Conservation (phyloP, 1,139 yeast genomes). For the Pichia sp. region DNA sequence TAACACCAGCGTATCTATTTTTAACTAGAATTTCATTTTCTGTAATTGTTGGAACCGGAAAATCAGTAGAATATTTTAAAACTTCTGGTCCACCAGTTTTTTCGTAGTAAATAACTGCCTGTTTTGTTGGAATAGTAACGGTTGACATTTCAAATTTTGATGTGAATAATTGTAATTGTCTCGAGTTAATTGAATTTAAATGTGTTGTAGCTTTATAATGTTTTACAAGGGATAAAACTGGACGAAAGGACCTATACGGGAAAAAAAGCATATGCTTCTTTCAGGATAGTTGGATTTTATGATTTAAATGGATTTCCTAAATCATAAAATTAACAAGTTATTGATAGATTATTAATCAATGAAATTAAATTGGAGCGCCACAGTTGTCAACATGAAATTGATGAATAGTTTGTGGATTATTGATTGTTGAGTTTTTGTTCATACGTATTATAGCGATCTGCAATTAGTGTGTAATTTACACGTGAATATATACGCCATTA, state of each 20-base stretch:
- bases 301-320: too few species aligned
- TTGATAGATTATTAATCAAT: too few species aligned
- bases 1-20: constrained; percentile 70
- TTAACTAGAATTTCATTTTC: constrained; percentile 59
- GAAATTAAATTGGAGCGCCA: too few species aligned
- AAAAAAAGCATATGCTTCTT: too few species aligned
- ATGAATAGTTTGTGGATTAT: too few species aligned
- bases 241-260: not conserved
- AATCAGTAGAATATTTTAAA: constrained; percentile 40
- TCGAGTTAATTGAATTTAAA: not conserved
- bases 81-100: constrained; percentile 54
- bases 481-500: too few species aligned
- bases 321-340: too few species aligned
- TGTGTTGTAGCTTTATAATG: not conserved
- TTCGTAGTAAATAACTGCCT: constrained; percentile 51
- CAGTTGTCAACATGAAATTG: too few species aligned
- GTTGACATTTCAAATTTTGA: constrained; percentile 3
- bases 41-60: constrained; percentile 50
- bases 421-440: too few species aligned
- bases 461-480: too few species aligned
- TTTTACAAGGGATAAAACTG: not conserved
- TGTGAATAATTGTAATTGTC: not conserved
- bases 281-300: too few species aligned
- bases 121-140: constrained; percentile 43
- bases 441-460: too few species aligned